Conservation (phyloP, 306 rosid species). For the peach (Prunus persica) region Prunus_persica_NCBIv2 NC_034009.1:41538001-41538500, state of each 20-base stretch:
- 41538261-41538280: constrained; percentile 43
- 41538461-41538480: constrained; percentile 68
- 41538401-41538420: constrained; percentile 46
- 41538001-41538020: constrained; percentile 47
- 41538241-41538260: constrained; percentile 76
- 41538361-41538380: constrained; percentile 75
- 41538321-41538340: constrained; percentile 86
- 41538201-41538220: constrained; percentile 48
- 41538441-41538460: constrained; percentile 44
- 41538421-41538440: constrained; percentile 58
- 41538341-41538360: constrained; percentile 78
- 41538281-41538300: constrained; percentile 70
- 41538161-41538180: constrained; percentile 54
- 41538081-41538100: constrained; percentile 42
- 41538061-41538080: constrained; percentile 62
- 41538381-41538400: constrained; percentile 46
- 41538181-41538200: constrained; percentile 47
- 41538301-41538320: constrained; percentile 60
- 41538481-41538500: constrained; percentile 82
- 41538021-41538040: constrained; percentile 66
- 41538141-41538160: constrained; percentile 80
- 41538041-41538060: constrained; percentile 53
- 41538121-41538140: constrained; percentile 61
- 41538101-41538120: constrained; percentile 65
- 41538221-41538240: constrained; percentile 31